A percentile compares a stretch with the other conserved stretches of the same genome.
These are phyloP conservation scores for Globisporangium cystogenes DNA, from an alignment of 352 stramenopile species.

Conservation along the genomic window DNA sequence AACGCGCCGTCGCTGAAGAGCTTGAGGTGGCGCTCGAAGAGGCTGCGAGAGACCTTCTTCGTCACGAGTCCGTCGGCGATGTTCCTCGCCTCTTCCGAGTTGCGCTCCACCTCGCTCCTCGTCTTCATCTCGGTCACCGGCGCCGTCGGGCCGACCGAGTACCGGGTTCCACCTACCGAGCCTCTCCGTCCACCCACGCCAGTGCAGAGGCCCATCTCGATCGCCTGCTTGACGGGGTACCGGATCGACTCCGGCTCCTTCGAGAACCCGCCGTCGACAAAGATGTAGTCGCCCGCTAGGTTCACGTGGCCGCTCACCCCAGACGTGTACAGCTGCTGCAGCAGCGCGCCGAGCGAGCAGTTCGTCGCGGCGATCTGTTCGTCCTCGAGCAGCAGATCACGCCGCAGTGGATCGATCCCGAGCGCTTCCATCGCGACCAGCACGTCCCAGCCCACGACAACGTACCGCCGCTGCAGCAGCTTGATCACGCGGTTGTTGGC, in stretches of 20 bases:
- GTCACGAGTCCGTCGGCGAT: too few relatives aligned
- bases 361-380: background rate
- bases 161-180: conserved; percentile 21
- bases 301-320: background rate
- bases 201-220: background rate
- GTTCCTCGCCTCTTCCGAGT: too few relatives aligned
- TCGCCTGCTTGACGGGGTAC: background rate
- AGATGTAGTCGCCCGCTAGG: conserved; percentile 1
- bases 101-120: conserved; percentile 16
- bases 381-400: background rate
- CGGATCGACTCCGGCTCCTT: background rate
- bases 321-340: conserved; percentile 1
- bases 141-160: background rate
- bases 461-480: conserved; percentile 40
- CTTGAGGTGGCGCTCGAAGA: conserved; percentile 36
- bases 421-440: conserved; percentile 26
- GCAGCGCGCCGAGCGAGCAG: background rate
- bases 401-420: background rate
- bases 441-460: conserved; percentile 44
- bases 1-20: conserved; percentile 29
- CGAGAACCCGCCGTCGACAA: background rate
- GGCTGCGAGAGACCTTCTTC: too few relatives aligned
- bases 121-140: background rate
- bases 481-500: conserved; percentile 39
- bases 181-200: conserved; percentile 8